Conservation (phyloP, 78 protist genomes). For the Polysphondylium violaceum region DNA sequence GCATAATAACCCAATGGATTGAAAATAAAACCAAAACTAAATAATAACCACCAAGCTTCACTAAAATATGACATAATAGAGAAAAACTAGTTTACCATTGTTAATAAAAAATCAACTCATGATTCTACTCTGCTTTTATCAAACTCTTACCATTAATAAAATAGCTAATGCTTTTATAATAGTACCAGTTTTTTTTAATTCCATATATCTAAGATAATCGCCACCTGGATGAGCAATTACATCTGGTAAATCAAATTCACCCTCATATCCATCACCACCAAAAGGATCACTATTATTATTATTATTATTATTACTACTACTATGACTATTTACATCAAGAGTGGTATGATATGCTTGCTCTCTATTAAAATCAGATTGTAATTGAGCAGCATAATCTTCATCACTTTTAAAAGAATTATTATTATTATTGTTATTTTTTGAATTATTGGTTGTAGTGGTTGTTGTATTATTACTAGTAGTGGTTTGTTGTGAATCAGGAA, state of each 20-base stretch:
- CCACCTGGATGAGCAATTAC: neutral
- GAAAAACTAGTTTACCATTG: neutral
- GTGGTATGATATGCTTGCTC: neutral
- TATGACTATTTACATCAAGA: neutral
- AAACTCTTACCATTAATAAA: slow-evolving; percentile 25
- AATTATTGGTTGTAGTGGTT: neutral
- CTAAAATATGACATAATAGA: slow-evolving; percentile 69
- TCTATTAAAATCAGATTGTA: neutral
- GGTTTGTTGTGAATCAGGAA: no score
- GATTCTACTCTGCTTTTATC: no score
- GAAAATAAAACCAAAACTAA: slow-evolving; percentile 41
- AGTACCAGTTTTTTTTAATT: slow-evolving; percentile 38
- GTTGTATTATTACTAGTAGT: neutral
- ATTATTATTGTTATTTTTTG: neutral
- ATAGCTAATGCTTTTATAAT: slow-evolving; percentile 29
- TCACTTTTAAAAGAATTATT: neutral
- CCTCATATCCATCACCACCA: neutral
- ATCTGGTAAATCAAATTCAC: slow-evolving; percentile 43
- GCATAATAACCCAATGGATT: slow-evolving; percentile 56
- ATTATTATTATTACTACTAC: neutral
- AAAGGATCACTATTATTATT: neutral
- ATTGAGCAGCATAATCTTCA: slow-evolving; percentile 36
- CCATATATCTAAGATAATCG: slow-evolving; percentile 34
- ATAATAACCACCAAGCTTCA: slow-evolving; percentile 73
- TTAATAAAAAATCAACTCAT: neutral